phyloP scores from a whole-genome alignment of 768 basidiomycete species.

The Pulveroboletus sp. region DNA sequence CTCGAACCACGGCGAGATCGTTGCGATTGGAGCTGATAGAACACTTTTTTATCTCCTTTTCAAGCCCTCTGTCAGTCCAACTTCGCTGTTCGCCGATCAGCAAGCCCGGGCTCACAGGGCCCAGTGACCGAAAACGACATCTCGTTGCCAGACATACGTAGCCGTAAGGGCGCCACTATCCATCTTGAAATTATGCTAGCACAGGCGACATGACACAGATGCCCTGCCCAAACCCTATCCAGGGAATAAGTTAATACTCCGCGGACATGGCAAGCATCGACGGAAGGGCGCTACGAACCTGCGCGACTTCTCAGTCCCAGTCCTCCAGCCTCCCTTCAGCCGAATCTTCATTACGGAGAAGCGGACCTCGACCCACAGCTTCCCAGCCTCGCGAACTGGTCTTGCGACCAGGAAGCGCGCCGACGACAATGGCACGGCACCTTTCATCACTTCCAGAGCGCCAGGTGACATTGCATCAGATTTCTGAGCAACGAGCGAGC shows the following conservation, averaged over 20 bases:
- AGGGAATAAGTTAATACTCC: slow-evolving; percentile 10
- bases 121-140: slow-evolving; percentile 5
- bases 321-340: slow-evolving; percentile 7
- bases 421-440: background rate
- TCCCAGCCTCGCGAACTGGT: slow-evolving; percentile 12
- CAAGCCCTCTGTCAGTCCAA: background rate
- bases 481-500: background rate
- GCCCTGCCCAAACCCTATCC: slow-evolving; percentile 12
- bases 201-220: slow-evolving; percentile 1
- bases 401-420: slow-evolving; percentile 6
- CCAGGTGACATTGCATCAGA: slow-evolving; percentile 1
- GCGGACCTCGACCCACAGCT: slow-evolving; percentile 8
- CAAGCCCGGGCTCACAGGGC: slow-evolving; percentile 1
- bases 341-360: slow-evolving; percentile 21
- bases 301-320: slow-evolving; percentile 11
- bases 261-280: slow-evolving; percentile 21
- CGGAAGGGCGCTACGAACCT: slow-evolving; percentile 11
- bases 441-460: background rate
- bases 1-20: slow-evolving; percentile 18
- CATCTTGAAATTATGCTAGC: slow-evolving; percentile 3
- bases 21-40: slow-evolving; percentile 24
- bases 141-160: background rate
- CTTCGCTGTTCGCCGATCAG: slow-evolving; percentile 22
- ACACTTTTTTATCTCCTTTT: slow-evolving; percentile 7
- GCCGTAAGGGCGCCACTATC: slow-evolving; percentile 2